Evolutionary conservation across 2,329 filamentous ascomycete genomes (phyloP).

Genomic region (Macrophomina tecta): DNA sequence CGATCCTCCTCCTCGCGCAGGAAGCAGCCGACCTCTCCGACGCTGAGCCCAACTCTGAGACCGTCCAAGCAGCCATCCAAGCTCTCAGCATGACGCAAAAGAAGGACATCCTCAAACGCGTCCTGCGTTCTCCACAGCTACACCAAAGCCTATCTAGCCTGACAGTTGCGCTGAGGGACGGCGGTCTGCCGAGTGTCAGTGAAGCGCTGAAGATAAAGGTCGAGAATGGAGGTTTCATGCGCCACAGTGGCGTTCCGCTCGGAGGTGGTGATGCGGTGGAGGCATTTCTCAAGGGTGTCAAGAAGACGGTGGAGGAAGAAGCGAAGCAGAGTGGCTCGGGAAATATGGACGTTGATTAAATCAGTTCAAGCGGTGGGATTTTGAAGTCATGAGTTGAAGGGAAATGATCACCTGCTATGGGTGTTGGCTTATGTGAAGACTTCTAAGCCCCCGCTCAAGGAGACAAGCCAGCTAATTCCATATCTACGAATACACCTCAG

Average conservation of each 20-base stretch:
- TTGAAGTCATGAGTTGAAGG: neutral
- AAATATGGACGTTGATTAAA: conserved; percentile 28
- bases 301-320: conserved; percentile 71
- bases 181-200: conserved; percentile 86
- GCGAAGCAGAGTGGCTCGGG: conserved; percentile 30
- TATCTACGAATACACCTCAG: too few species aligned
- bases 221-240: conserved; percentile 81
- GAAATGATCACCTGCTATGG: neutral
- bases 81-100: conserved; percentile 78
- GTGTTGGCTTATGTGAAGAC: too few species aligned
- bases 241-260: conserved; percentile 78
- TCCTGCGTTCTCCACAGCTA: conserved; percentile 89
- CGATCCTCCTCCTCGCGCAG: conserved; percentile 77
- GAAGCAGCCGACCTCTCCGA: conserved; percentile 66
- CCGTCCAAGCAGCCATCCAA: conserved; percentile 74
- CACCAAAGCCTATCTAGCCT: conserved; percentile 83
- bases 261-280: conserved; percentile 89
- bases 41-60: conserved; percentile 71
- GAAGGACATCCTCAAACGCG: conserved; percentile 77
- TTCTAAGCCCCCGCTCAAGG: too few species aligned
- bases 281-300: conserved; percentile 89
- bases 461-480: too few species aligned
- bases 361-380: neutral
- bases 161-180: conserved; percentile 86
- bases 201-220: conserved; percentile 84